These are phyloP conservation scores for Pichia nanzhaoensis DNA, from an alignment of 805 yeast species.

Conservation along the genomic window DNA sequence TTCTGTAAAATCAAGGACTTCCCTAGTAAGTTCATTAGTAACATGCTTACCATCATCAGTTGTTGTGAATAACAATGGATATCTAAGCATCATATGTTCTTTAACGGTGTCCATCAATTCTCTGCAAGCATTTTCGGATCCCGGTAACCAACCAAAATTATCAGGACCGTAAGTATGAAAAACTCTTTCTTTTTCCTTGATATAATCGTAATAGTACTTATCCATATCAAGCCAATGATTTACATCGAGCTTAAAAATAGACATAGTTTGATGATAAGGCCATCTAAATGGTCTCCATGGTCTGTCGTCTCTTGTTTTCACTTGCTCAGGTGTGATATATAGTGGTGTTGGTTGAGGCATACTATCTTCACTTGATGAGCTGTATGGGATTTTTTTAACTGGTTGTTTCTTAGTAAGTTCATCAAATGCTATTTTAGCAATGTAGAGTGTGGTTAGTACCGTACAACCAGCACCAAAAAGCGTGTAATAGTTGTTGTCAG, in stretches of 20 bases:
- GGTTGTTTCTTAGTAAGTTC: not conserved
- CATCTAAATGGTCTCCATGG: conserved; percentile 80
- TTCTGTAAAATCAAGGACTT: conserved; percentile 49
- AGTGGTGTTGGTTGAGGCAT: conserved; percentile 50
- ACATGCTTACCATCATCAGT: conserved; percentile 44
- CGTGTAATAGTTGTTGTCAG: conserved; percentile 6
- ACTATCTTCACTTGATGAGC: conserved; percentile 20
- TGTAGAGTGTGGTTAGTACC: conserved; percentile 17
- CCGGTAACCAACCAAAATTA: conserved; percentile 62
- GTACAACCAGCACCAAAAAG: conserved; percentile 23
- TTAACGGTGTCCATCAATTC: conserved; percentile 61
- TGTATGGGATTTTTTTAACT: conserved; percentile 11
- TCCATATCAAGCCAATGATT: conserved; percentile 81
- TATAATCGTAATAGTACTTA: conserved; percentile 61
- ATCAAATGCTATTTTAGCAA: conserved; percentile 10
- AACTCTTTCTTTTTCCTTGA: conserved; percentile 55
- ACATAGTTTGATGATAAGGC: conserved; percentile 79
- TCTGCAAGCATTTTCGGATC: conserved; percentile 49
- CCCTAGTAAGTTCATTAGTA: conserved; percentile 56
- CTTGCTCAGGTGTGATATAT: conserved; percentile 60
- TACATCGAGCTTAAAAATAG: conserved; percentile 61
- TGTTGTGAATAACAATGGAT: conserved; percentile 54
- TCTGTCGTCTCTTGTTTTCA: conserved; percentile 58
- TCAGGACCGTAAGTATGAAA: conserved; percentile 52
- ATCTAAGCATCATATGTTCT: conserved; percentile 53